Percentiles rank a stretch among this genome's conserved stretches.
Evolutionary conservation across 2,329 filamentous ascomycete species (phyloP).

Genomic region (Neopestalotiopsis rosae): DNA sequence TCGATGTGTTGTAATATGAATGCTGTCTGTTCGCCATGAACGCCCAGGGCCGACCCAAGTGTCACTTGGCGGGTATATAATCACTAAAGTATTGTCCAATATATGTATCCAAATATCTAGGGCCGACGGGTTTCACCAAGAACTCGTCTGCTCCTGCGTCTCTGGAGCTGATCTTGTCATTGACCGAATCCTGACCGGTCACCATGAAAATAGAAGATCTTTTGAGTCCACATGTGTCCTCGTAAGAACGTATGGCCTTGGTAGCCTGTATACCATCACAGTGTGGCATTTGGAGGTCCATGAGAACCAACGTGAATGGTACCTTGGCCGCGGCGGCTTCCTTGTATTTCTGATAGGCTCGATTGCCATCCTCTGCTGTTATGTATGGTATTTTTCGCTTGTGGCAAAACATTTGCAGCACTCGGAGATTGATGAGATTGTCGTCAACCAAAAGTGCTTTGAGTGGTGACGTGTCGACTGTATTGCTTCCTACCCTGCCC

Average conservation of each 20-base stretch:
- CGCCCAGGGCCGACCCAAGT: background rate
- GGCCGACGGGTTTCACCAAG: conserved; percentile 19
- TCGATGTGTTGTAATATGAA: background rate
- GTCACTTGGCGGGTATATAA: background rate
- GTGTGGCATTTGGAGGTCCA: conserved; percentile 20
- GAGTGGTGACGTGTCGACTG: background rate
- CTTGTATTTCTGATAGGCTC: conserved; percentile 7
- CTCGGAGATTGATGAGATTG: conserved; percentile 18
- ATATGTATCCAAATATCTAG: conserved; percentile 11
- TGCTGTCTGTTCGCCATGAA: background rate
- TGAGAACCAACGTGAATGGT: conserved; percentile 17
- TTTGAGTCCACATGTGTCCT: background rate
- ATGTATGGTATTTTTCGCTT: conserved; percentile 18
- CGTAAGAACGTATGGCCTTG: conserved; percentile 16
- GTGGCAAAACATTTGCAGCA: conserved; percentile 19
- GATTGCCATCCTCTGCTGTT: conserved; percentile 15
- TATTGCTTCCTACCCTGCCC: background rate
- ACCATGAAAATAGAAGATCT: conserved; percentile 16
- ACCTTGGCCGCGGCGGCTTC: conserved; percentile 7
- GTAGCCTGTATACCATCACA: conserved; percentile 20
- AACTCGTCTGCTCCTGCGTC: conserved; percentile 19
- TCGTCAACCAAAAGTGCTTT: conserved; percentile 20
- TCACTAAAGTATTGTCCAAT: conserved; percentile 9
- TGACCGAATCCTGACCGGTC: conserved; percentile 18
- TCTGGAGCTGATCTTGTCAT: conserved; percentile 10